Evolutionary conservation across 2,329 filamentous ascomycete species (phyloP), one percentile per base, ranked within the genome.

Genomic region (Fusarium sp.): DNA sequence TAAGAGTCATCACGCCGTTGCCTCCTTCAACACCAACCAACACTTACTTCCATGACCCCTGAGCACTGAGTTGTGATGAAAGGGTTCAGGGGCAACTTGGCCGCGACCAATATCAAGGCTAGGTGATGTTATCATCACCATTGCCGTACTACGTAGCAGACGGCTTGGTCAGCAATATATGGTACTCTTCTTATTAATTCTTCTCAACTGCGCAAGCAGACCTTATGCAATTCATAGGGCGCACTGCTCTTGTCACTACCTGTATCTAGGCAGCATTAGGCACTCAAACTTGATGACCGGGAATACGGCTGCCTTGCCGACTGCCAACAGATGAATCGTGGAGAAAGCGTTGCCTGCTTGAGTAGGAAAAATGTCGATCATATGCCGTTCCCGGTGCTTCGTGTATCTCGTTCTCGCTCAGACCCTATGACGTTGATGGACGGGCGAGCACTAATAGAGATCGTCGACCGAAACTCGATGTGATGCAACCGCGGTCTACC

Each of bases 371-470:
- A 47, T 38, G 59, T 36, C 42, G 38, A 61, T 62, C 57, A 38
- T 62, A 40, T 56, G 43, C 51, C 33, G 59, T 64, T 45, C 60
- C 45, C 36, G 21, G 49, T 69, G 43, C 51, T 46, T 63, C 54
- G 65, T 68, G 60, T 65, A 47, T 45, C 55, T 52, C 34, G 39
- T n/a, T 51, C 24, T 40, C 46, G 44, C 60, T 13, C 15, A 31
- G 28, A 33, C 34, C 52, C n/a, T 43, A 61, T 69, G 65, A 69
- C 65, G 54, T 69, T 65, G 13, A 42, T 26, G 14, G 34, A 31
- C 39, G 65, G 46, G 33, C 28, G 26, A 49, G 4, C 51, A 40
- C 61, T 62, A 44, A 57, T 66, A 38, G 44, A 33, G 45, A 69
- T 67, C 47, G 39, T 65, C 47, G 53, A 57, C 49, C 36, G 15